Evolutionary conservation across 768 basidiomycete species (phyloP).

Genomic region (Rhodocollybia butyracea): DNA sequence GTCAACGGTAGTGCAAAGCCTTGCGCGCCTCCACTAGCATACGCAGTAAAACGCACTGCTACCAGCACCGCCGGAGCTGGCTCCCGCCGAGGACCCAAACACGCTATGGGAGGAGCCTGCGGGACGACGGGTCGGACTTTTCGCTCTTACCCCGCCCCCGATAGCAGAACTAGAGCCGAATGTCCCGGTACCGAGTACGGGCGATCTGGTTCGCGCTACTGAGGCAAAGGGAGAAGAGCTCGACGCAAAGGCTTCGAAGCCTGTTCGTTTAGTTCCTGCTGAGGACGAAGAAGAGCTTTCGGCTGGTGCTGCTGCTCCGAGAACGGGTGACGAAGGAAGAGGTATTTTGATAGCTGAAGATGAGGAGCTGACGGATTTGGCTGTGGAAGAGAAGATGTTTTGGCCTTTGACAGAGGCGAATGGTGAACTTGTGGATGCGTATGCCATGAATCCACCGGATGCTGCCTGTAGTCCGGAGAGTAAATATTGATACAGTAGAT

Average conservation of each 20-base stretch:
- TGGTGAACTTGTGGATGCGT: conserved; percentile 70
- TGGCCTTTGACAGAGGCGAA: conserved; percentile 73
- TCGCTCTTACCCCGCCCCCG: conserved; percentile 16
- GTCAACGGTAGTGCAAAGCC: conserved; percentile 47
- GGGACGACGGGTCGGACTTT: not conserved
- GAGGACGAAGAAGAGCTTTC: conserved; percentile 19
- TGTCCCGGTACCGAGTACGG: conserved; percentile 26
- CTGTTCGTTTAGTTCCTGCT: conserved; percentile 45
- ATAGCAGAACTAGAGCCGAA: conserved; percentile 37
- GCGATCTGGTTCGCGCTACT: conserved; percentile 50
- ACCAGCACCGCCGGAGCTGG: conserved; percentile 30
- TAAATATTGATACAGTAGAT: conserved; percentile 9
- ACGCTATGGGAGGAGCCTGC: not conserved
- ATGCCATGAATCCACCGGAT: conserved; percentile 77
- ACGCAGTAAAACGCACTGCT: conserved; percentile 60
- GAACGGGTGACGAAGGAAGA: conserved; percentile 14
- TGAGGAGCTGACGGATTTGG: conserved; percentile 25
- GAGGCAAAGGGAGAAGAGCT: conserved; percentile 49
- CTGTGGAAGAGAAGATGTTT: conserved; percentile 42
- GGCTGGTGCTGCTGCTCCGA: conserved; percentile 11
- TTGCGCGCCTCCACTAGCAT: conserved; percentile 47
- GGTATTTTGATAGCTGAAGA: conserved; percentile 11
- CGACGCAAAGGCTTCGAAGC: conserved; percentile 56
- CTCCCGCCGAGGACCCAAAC: conserved; percentile 6
- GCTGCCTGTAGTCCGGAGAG: conserved; percentile 6